Evolutionary conservation across 108 stramenopile species (phyloP), one percentile per base, ranked within the genome.

Genomic region (Chaetoceros muelleri): DNA sequence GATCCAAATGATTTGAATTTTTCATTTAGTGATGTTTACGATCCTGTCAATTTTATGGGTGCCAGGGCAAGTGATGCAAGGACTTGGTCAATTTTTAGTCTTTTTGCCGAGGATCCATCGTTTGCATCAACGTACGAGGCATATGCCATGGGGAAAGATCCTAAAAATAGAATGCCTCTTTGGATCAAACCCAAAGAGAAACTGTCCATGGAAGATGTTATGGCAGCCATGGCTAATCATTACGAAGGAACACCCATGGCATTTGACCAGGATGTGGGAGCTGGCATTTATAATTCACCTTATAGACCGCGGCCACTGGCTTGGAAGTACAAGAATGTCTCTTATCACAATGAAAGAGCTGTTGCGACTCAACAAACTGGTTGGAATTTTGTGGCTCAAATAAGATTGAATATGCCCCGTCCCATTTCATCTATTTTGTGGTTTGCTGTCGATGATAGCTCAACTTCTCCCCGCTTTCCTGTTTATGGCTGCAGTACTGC

Each of bases 51-150:
- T n/a, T 80, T 75, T 45, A 46, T 44, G 26, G 61, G 56, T 31
- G 80, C 79, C n/a, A 55, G 85, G 30, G 69, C 69, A 49, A 72
- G 74, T 50, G 85, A 87, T 53, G 85, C 78, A 10, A 55, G 85
- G 18, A 81, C 82, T 47, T 87, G 85, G 85, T 68, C 65, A 24
- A 61, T 72, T 44, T 78, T 79, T 67, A 66, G 70, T 1, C 49
- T 61, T 47, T 62, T 67, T 30, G 71, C 63, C 10, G 71, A 71
- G 23, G 64, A 51, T 46, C 56, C 46, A 1, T 31, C 47, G 13
- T 82, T 82, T 66, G 58, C 52, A 60, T 21, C 46, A 17, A 16
- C 65, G 18, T 80, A 76, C 65, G 53, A 67, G 44, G 71, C 66
- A 47, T 82, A 87, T 53, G 85, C 81, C 0, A 34, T 55, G 26